Evolutionary conservation across 495 filamentous ascomycete species (phyloP).

Genomic region (Penicillium manginii): DNA sequence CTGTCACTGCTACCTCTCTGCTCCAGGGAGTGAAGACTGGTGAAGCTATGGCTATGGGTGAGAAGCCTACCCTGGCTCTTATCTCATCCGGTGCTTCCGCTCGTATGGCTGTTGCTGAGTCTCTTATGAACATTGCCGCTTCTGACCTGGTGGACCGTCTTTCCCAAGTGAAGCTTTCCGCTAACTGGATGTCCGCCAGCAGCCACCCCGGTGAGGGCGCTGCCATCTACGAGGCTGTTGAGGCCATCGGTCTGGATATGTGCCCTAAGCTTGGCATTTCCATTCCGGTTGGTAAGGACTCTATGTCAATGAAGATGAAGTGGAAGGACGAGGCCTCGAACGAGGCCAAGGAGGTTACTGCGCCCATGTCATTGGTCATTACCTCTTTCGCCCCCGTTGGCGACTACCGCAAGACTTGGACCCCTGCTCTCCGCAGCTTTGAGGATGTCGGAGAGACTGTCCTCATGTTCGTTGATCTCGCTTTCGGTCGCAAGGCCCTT

Average conservation of each 20-base stretch:
- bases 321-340: slow-evolving; percentile 79
- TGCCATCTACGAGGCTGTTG: slow-evolving; percentile 90
- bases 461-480: slow-evolving; percentile 89
- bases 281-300: slow-evolving; percentile 97
- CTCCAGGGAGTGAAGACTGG: slow-evolving; percentile 73
- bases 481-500: slow-evolving; percentile 73
- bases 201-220: slow-evolving; percentile 94
- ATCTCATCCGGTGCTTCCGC: slow-evolving; percentile 94
- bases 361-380: slow-evolving; percentile 87
- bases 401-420: slow-evolving; percentile 87
- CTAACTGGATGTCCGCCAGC: slow-evolving; percentile 98
- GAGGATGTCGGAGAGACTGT: slow-evolving; percentile 91
- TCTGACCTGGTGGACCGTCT: slow-evolving; percentile 80
- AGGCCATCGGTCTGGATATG: slow-evolving; percentile 89
- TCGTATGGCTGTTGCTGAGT: slow-evolving; percentile 94
- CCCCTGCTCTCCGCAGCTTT: slow-evolving; percentile 76
- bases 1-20: slow-evolving; percentile 85
- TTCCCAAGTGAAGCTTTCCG: slow-evolving; percentile 79
- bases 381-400: slow-evolving; percentile 85
- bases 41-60: slow-evolving; percentile 97
- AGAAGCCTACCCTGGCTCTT: slow-evolving; percentile 86
- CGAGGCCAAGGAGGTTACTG: slow-evolving; percentile 79
- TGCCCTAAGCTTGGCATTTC: slow-evolving; percentile 82
- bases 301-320: slow-evolving; percentile 97
- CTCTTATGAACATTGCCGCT: slow-evolving; percentile 88